Conservation (phyloP, 768 basidiomycete species). For the Strobilomyces confusus region DNA sequence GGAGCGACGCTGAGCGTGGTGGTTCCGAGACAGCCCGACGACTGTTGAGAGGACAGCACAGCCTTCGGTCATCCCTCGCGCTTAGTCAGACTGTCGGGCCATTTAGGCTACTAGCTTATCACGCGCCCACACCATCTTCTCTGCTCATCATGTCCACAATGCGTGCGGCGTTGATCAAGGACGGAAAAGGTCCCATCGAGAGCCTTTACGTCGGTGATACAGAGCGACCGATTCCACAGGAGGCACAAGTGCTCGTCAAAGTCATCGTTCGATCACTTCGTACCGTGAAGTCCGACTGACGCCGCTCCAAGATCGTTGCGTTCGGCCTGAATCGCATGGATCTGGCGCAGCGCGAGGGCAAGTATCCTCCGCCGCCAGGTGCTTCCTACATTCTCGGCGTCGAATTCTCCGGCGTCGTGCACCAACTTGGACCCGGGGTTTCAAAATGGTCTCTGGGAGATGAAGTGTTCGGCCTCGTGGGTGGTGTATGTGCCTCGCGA, state of each 20-base stretch:
- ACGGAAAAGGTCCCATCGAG: conserved; percentile 69
- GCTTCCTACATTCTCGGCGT: conserved; percentile 76
- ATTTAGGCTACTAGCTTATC: neutral
- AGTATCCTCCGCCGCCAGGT: conserved; percentile 77
- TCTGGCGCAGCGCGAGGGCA: conserved; percentile 62
- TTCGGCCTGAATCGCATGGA: conserved; percentile 94
- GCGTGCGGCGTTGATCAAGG: conserved; percentile 78
- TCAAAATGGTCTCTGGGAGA: conserved; percentile 58
- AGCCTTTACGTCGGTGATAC: conserved; percentile 75
- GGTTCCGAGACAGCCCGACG: neutral
- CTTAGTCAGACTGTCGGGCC: conserved; percentile 21
- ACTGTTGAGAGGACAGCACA: neutral
- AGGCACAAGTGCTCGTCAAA: conserved; percentile 76
- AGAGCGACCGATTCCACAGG: conserved; percentile 52
- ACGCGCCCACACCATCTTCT: neutral
- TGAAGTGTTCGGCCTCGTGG: conserved; percentile 75
- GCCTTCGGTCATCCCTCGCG: conserved; percentile 11
- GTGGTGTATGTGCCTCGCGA: conserved; percentile 56
- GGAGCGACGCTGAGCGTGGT: neutral
- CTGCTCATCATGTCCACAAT: conserved; percentile 37
- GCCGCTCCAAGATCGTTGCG: conserved; percentile 53
- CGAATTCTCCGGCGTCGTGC: conserved; percentile 75
- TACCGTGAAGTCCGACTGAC: neutral
- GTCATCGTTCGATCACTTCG: conserved; percentile 27
- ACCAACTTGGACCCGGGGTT: conserved; percentile 48